These are phyloP conservation scores for Candida insectalens DNA, from an alignment of 805 yeast species.

Conservation along the genomic window DNA sequence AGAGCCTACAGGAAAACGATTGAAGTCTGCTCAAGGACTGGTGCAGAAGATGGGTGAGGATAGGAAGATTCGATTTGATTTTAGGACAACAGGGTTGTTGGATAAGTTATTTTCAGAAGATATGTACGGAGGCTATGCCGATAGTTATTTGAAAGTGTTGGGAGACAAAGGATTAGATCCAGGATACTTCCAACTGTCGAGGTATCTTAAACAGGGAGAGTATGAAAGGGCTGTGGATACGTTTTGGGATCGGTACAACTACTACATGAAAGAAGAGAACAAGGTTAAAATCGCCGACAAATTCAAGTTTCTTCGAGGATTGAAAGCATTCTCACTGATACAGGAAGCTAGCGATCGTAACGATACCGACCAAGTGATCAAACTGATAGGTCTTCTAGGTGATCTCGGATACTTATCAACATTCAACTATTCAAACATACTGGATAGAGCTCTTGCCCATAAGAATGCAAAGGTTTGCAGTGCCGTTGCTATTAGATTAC, in stretches of 20 bases:
- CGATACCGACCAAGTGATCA: constrained; percentile 12
- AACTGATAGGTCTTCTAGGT: constrained; percentile 6
- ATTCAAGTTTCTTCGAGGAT: constrained; percentile 1
- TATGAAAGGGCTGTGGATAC: constrained; percentile 16
- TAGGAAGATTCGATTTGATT: neutral
- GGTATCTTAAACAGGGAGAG: constrained; percentile 9
- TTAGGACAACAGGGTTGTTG: constrained; percentile 5
- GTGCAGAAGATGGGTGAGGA: neutral
- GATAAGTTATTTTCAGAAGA: constrained; percentile 10
- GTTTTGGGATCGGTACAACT: constrained; percentile 9
- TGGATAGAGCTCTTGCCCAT: constrained; percentile 7
- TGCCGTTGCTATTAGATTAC: neutral
- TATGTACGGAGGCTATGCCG: constrained; percentile 4
- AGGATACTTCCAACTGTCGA: constrained; percentile 11
- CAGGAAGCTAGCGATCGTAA: constrained; percentile 11
- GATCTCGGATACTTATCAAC: neutral
- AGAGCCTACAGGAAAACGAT: neutral
- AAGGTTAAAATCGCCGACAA: neutral
- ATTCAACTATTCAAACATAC: constrained; percentile 8
- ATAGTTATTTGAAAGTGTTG: constrained; percentile 7
- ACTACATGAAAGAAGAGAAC: neutral
- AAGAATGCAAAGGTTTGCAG: neutral
- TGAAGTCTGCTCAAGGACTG: neutral
- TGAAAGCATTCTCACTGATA: constrained; percentile 10
- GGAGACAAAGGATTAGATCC: constrained; percentile 3